Percentiles rank a stretch among this genome's conserved stretches.
These are phyloP conservation scores for Royoungia palumana DNA, from an alignment of 768 basidiomycete genomes.

Conservation along the genomic window DNA sequence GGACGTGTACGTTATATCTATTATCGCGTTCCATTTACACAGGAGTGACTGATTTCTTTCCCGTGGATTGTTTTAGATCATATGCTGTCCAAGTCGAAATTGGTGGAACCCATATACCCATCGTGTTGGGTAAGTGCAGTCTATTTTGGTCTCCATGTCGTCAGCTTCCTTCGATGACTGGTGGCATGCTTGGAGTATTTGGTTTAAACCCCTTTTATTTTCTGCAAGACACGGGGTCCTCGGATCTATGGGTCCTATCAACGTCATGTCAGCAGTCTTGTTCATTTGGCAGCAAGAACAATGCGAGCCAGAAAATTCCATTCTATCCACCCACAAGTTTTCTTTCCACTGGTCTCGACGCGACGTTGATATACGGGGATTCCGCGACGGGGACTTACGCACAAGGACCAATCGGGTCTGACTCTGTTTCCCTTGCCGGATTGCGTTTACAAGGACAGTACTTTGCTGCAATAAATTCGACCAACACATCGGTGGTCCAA, in stretches of 20 bases:
- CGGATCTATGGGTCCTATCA: slow-evolving; percentile 73
- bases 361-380: slow-evolving; percentile 63
- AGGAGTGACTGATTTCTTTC: not conserved
- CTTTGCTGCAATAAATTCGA: slow-evolving; percentile 65
- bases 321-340: slow-evolving; percentile 52
- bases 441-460: slow-evolving; percentile 49
- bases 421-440: slow-evolving; percentile 53
- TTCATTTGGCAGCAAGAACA: slow-evolving; percentile 25
- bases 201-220: too few relatives aligned
- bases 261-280: slow-evolving; percentile 48
- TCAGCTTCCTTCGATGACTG: too few relatives aligned
- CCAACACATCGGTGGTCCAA: slow-evolving; percentile 59
- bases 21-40: not conserved
- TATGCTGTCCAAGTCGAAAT: slow-evolving; percentile 62
- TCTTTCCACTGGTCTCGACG: slow-evolving; percentile 44
- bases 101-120: slow-evolving; percentile 48
- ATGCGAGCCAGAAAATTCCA: slow-evolving; percentile 25
- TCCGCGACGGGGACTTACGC: slow-evolving; percentile 69
- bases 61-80: slow-evolving; percentile 36
- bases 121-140: slow-evolving; percentile 54
- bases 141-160: too few relatives aligned
- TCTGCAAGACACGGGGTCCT: slow-evolving; percentile 68
- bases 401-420: slow-evolving; percentile 58
- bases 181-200: too few relatives aligned
- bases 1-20: slow-evolving; percentile 48